Evolutionary conservation across 192 early-diverging fungal species (phyloP), one percentile per base, ranked within the genome.

Genomic region (Coemansia sp.): DNA sequence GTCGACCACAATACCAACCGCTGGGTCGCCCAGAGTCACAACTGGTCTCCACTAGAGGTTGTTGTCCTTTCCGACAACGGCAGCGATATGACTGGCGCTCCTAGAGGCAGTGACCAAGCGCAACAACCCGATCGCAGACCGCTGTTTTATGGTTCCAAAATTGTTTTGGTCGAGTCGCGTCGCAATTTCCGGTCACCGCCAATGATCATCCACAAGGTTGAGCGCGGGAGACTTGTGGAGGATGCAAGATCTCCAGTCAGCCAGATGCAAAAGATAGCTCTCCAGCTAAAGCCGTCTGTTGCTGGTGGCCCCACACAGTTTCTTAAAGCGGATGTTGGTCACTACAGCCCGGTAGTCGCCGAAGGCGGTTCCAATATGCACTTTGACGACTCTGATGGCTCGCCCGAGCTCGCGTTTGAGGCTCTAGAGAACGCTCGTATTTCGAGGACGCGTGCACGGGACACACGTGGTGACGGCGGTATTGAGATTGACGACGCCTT

Each of bases 251-350:
- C 87, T 5, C 87, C 88, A 8, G 85, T 92, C 45, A 89, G 88
- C 62, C 91, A 92, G 74, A 91, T 92, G 91, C 91, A 92, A 72
- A 92, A 92, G 70, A 75, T 92, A 20, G 89, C 91, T 19, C 77
- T 92, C 41, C 74, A 77, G 61, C 66, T 67, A 40, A 72, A 65
- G 65, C 67, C 61, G 5, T 47, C 45, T 33, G 37, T 54, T 47
- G 52, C 65, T 34, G 67, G 62, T 55, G 66, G 33, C 59, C 57
- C 59, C 25, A 68, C 63, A 44, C 55, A 65, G 44, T 74, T 69
- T 36, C 56, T 74, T 25, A 67, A 62, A 42, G 75, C 75, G 17
- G 80, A 71, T 36, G 74, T 62, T 5, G 70, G 67, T 2, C 70
- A 73, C 45, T 76, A 73, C 64, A 64, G 58, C 47, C 74, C 64